Percentiles rank a stretch among this genome's conserved stretches.
phyloP scores from a whole-genome alignment of 2,329 filamentous ascomycete species.

The Thelonectria discophora region DNA sequence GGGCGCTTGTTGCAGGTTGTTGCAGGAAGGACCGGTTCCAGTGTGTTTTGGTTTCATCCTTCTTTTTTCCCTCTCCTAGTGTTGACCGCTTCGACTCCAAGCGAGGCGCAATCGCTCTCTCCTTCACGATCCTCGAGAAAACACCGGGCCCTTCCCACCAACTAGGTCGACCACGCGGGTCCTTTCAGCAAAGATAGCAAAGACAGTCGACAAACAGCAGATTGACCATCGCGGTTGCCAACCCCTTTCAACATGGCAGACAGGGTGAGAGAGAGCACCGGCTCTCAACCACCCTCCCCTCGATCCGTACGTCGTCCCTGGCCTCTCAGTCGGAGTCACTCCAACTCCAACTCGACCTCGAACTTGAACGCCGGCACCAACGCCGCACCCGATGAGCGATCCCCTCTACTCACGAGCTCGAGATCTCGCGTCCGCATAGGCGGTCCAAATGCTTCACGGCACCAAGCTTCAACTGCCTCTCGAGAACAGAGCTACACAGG shows the following conservation, averaged over 20 bases:
- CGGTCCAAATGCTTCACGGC: conserved; percentile 41
- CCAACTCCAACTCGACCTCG: conserved; percentile 13
- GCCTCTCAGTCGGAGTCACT: conserved; percentile 40
- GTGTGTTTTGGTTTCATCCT: neutral
- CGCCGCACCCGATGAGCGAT: conserved; percentile 53
- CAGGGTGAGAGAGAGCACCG: conserved; percentile 37
- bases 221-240: neutral
- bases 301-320: conserved; percentile 43
- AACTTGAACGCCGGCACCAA: conserved; percentile 9
- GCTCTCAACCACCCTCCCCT: conserved; percentile 48
- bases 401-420: conserved; percentile 53
- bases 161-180: too few relatives aligned
- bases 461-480: conserved; percentile 40
- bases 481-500: conserved; percentile 57
- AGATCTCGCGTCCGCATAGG: conserved; percentile 55
- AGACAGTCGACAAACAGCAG: too few relatives aligned
- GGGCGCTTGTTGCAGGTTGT: neutral
- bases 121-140: neutral
- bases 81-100: neutral
- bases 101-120: neutral
- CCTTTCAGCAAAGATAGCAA: too few relatives aligned
- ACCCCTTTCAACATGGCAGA: conserved; percentile 43
- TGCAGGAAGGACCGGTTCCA: neutral
- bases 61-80: neutral
- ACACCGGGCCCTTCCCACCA: too few relatives aligned